Conservation (phyloP, 768 basidiomycete species). For the Amanita fuliginea region DNA sequence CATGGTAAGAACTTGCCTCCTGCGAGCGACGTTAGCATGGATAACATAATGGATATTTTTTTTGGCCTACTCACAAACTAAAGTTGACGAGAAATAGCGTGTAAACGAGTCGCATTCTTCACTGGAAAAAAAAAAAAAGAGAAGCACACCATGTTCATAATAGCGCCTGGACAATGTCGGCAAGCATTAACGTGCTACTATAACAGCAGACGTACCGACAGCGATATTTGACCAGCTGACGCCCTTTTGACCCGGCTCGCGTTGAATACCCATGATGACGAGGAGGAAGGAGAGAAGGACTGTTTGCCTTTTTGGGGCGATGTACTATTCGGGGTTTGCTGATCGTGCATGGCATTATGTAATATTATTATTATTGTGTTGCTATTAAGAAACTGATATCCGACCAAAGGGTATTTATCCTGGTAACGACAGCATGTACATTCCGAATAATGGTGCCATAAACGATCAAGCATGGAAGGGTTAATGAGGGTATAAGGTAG, state of each 20-base stretch:
- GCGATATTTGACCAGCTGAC: constrained; percentile 93
- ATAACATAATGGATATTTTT: background rate
- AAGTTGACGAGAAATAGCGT: background rate
- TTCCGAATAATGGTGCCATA: background rate
- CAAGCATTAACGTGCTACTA: background rate
- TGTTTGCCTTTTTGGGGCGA: background rate
- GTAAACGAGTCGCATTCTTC: too few species aligned
- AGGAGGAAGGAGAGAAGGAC: constrained; percentile 11
- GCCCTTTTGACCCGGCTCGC: constrained; percentile 86
- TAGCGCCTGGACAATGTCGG: constrained; percentile 48
- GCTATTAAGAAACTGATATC: constrained; percentile 4
- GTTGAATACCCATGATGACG: constrained; percentile 62
- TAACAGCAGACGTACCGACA: constrained; percentile 52
- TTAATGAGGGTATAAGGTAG: constrained; percentile 4
- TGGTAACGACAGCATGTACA: constrained; percentile 2
- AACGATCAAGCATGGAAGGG: background rate
- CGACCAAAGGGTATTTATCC: constrained; percentile 1
- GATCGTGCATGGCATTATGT: background rate
- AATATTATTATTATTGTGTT: background rate
- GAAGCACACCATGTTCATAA: constrained; percentile 93
- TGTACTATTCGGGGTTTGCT: background rate
- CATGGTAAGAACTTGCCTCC: constrained; percentile 50
- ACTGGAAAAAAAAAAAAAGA: constrained; percentile 3
- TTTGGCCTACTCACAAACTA: constrained; percentile 6
- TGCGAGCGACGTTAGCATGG: constrained; percentile 16